Percentiles rank a stretch among this genome's conserved stretches.
These are phyloP conservation scores for Tylopilus sp. DNA, from an alignment of 1,284 basidiomycete species.

Conservation along the genomic window DNA sequence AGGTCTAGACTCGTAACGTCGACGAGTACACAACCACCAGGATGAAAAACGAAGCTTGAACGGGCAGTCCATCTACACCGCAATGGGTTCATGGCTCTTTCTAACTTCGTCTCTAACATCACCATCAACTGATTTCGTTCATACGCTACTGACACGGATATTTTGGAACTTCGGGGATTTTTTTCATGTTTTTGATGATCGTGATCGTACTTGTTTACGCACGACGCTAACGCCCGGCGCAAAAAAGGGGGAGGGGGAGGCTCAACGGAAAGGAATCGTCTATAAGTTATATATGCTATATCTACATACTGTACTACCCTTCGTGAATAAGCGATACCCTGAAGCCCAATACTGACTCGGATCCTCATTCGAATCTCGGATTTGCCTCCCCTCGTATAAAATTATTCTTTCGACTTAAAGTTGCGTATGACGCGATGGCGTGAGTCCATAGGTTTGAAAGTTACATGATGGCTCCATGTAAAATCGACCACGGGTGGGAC, in stretches of 20 bases:
- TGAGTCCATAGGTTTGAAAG: too few relatives aligned
- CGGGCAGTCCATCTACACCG: neutral
- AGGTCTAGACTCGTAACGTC: constrained; percentile 3
- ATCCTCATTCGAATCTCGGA: neutral
- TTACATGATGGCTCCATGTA: too few relatives aligned
- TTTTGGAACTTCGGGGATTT: neutral
- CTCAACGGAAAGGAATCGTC: neutral
- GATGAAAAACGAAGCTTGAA: neutral
- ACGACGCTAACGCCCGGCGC: neutral
- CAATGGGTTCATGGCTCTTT: neutral
- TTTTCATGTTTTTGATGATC: neutral
- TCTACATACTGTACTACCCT: neutral
- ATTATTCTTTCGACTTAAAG: too few relatives aligned
- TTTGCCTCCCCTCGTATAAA: too few relatives aligned
- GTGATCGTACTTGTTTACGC: neutral
- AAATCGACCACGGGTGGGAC: too few relatives aligned
- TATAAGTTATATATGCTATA: neutral
- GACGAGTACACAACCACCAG: neutral
- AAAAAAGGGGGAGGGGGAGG: neutral
- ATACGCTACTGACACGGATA: neutral
- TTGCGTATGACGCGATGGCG: too few relatives aligned
- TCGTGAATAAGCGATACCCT: neutral
- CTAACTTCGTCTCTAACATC: neutral
- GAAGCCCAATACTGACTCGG: too few relatives aligned
- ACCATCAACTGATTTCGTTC: neutral